phyloP scores from a whole-genome alignment of 768 basidiomycete species.

The Rhodotorula toruloides region DNA sequence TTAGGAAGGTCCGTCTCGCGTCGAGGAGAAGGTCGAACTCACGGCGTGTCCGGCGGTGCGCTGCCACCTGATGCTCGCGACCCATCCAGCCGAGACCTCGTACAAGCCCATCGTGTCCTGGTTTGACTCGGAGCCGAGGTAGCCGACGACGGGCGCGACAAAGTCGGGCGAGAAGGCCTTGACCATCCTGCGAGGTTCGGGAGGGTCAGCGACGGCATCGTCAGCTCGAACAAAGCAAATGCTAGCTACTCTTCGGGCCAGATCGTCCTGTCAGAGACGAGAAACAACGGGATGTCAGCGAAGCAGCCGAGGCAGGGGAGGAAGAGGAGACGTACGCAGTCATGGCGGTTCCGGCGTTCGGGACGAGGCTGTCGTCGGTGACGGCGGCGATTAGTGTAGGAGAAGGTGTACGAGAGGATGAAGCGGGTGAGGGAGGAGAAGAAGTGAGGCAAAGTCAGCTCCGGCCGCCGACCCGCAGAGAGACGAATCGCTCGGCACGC shows the following conservation, averaged over 20 bases:
- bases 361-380: slow-evolving; percentile 33
- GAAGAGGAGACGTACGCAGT: no score
- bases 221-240: no score
- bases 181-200: no score
- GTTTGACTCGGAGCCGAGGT: slow-evolving; percentile 72
- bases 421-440: background rate
- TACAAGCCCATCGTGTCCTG: slow-evolving; percentile 70
- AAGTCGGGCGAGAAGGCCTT: slow-evolving; percentile 65
- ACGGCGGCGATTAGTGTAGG: slow-evolving; percentile 35
- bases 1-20: no score
- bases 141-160: slow-evolving; percentile 88
- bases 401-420: slow-evolving; percentile 52
- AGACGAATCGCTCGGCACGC: slow-evolving; percentile 41
- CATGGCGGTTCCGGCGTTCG: slow-evolving; percentile 39
- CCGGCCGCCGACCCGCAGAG: no score
- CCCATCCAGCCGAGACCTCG: slow-evolving; percentile 86
- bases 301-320: no score
- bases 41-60: slow-evolving; percentile 70
- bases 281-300: no score
- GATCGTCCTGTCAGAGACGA: no score
- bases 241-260: slow-evolving; percentile 46
- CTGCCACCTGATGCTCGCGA: slow-evolving; percentile 88
- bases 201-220: no score
- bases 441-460: background rate
- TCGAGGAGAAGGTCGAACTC: background rate